phyloP scores from a whole-genome alignment of 208 protist genomes.

The Strigomonas culicis region DNA sequence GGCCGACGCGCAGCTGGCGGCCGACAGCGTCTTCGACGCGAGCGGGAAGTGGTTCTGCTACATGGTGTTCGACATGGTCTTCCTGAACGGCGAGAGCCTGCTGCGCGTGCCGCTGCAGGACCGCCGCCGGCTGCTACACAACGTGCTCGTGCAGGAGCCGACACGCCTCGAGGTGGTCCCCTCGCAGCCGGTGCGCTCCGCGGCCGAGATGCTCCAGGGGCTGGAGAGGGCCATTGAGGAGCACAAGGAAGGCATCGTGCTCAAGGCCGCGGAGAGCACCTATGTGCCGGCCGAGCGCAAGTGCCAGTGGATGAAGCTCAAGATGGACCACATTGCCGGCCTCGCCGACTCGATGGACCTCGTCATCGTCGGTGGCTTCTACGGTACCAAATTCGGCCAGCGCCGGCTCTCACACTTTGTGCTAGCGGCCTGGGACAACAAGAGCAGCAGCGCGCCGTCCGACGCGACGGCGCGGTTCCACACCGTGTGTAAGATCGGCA shows the following conservation, averaged over 20 bases:
- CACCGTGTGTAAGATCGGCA: constrained; percentile 65
- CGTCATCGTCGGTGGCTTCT: constrained; percentile 46
- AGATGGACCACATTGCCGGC: constrained; percentile 46
- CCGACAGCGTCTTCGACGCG: constrained; percentile 5
- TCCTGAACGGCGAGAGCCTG: constrained; percentile 36
- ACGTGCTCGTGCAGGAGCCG: constrained; percentile 16
- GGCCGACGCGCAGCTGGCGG: constrained; percentile 1
- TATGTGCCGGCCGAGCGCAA: constrained; percentile 52
- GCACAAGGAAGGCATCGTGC: constrained; percentile 39
- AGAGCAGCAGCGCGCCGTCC: neutral
- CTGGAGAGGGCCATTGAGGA: constrained; percentile 30
- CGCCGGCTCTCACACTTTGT: constrained; percentile 47
- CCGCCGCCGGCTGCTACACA: constrained; percentile 16
- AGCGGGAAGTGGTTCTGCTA: constrained; percentile 41
- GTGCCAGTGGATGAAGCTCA: constrained; percentile 65
- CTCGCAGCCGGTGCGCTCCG: constrained; percentile 15
- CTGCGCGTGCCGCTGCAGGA: constrained; percentile 18
- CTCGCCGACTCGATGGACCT: constrained; percentile 45
- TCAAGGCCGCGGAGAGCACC: constrained; percentile 28
- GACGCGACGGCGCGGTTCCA: constrained; percentile 19
- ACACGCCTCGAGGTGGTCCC: constrained; percentile 34
- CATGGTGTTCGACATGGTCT: constrained; percentile 50
- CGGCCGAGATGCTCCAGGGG: constrained; percentile 23
- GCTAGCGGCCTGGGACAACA: constrained; percentile 27
- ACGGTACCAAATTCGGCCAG: constrained; percentile 54